Percentiles rank a stretch among this genome's conserved stretches.
Conservation (phyloP, 2,329 filamentous ascomycete genomes). For the Stemphylium lycopersici region DNA sequence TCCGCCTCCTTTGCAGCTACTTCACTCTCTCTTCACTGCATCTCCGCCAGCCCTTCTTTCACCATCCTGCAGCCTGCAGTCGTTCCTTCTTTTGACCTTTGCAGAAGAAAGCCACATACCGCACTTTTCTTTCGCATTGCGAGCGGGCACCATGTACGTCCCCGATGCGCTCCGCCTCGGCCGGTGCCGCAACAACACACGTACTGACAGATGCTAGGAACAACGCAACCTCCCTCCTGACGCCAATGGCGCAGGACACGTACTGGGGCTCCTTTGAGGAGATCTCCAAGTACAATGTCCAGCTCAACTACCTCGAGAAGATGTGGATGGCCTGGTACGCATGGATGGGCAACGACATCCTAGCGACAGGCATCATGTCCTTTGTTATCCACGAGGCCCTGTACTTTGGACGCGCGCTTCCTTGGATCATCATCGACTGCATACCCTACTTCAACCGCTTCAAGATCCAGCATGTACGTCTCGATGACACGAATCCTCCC, state of each 20-base stretch:
- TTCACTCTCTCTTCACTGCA: constrained; percentile 24
- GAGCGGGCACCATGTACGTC: constrained; percentile 34
- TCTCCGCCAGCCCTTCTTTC: constrained; percentile 16
- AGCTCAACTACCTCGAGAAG: constrained; percentile 84
- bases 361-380: constrained; percentile 97
- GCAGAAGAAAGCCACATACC: not conserved
- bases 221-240: constrained; percentile 44
- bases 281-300: constrained; percentile 75
- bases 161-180: constrained; percentile 12
- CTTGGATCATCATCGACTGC: constrained; percentile 90
- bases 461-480: constrained; percentile 85
- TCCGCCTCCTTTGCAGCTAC: constrained; percentile 34
- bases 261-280: constrained; percentile 72
- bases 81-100: constrained; percentile 12
- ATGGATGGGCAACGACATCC: constrained; percentile 96
- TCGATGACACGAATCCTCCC: not conserved
- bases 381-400: constrained; percentile 93
- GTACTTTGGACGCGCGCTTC: constrained; percentile 90
- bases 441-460: constrained; percentile 89
- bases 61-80: constrained; percentile 22
- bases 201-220: constrained; percentile 43
- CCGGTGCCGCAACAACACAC: constrained; percentile 4
- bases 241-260: constrained; percentile 56
- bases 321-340: constrained; percentile 97
- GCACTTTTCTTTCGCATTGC: constrained; percentile 16